These are phyloP conservation scores for Metarhizium anisopliae DNA, from an alignment of 2,329 filamentous ascomycete species.

Conservation along the genomic window DNA sequence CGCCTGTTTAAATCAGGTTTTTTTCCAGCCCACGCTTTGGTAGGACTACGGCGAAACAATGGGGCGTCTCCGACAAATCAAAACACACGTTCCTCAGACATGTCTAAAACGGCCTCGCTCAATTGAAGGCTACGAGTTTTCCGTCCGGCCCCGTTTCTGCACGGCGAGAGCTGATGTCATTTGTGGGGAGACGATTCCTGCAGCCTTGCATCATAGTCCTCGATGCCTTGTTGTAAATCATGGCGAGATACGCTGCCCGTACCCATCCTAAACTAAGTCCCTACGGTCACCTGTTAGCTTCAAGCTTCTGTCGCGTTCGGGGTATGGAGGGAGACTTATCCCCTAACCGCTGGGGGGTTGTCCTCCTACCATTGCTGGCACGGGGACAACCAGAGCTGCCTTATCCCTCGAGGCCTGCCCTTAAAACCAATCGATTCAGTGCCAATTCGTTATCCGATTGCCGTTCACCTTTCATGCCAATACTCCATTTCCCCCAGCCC, in stretches of 20 bases:
- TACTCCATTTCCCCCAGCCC: constrained; percentile 16
- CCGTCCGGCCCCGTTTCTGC: too few relatives aligned
- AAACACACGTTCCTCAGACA: too few relatives aligned
- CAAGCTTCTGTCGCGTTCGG: neutral
- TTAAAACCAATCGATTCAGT: constrained; percentile 13
- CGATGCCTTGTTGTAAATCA: neutral
- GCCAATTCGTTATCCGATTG: neutral
- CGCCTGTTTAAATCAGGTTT: neutral
- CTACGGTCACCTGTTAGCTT: constrained; percentile 1
- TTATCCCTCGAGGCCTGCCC: constrained; percentile 26
- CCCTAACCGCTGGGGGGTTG: constrained; percentile 35
- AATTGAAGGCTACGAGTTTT: too few relatives aligned
- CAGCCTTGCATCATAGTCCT: neutral
- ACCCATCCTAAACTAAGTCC: neutral
- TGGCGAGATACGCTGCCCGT: neutral
- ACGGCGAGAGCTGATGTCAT: neutral
- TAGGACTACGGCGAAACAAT: neutral
- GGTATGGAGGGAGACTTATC: constrained; percentile 36
- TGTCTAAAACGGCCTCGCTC: too few relatives aligned
- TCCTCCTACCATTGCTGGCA: constrained; percentile 42
- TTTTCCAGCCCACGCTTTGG: neutral
- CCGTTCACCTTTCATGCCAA: neutral
- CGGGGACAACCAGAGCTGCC: constrained; percentile 40
- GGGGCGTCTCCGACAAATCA: too few relatives aligned
- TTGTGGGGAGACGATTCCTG: neutral